Conservation (phyloP, 2,329 filamentous ascomycete genomes). For the Macroventuria anomochaeta region DNA sequence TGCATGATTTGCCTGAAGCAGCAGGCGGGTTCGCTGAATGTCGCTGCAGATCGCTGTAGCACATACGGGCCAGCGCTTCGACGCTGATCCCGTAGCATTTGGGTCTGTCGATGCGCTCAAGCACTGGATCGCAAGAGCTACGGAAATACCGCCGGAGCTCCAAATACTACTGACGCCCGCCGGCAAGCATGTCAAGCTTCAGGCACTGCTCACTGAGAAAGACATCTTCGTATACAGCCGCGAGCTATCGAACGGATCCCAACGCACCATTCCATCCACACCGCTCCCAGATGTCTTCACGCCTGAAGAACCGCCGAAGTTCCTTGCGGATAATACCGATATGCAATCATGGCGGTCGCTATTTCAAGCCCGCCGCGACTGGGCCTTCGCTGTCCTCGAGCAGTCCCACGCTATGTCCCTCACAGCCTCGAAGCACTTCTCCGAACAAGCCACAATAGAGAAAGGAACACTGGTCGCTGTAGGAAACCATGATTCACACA, state of each 20-base stretch:
- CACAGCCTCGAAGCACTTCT: constrained; percentile 68
- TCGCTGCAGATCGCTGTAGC: constrained; percentile 89
- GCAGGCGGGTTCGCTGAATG: constrained; percentile 63
- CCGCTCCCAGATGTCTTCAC: constrained; percentile 64
- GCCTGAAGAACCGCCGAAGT: constrained; percentile 74
- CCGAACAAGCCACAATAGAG: constrained; percentile 77
- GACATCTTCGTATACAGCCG: constrained; percentile 95
- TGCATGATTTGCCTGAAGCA: constrained; percentile 25
- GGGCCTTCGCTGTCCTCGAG: constrained; percentile 75
- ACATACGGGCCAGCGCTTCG: constrained; percentile 87
- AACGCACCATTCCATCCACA: constrained; percentile 58
- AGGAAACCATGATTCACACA: constrained; percentile 79
- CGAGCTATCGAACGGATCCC: constrained; percentile 55
- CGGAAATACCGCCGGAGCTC: constrained; percentile 74
- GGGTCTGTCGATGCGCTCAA: constrained; percentile 83
- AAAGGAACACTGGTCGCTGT: constrained; percentile 84
- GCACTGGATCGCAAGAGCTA: constrained; percentile 77
- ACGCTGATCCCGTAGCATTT: constrained; percentile 77
- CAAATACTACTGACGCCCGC: constrained; percentile 87
- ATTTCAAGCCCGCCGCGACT: constrained; percentile 79
- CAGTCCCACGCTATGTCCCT: constrained; percentile 71
- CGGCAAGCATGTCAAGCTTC: constrained; percentile 82
- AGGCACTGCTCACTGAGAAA: constrained; percentile 80
- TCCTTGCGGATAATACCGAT: constrained; percentile 78
- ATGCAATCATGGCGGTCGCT: constrained; percentile 87